Base-by-base conservation (phyloP, 2,329 filamentous ascomycete species). In the Aspergillus versicolor region DNA sequence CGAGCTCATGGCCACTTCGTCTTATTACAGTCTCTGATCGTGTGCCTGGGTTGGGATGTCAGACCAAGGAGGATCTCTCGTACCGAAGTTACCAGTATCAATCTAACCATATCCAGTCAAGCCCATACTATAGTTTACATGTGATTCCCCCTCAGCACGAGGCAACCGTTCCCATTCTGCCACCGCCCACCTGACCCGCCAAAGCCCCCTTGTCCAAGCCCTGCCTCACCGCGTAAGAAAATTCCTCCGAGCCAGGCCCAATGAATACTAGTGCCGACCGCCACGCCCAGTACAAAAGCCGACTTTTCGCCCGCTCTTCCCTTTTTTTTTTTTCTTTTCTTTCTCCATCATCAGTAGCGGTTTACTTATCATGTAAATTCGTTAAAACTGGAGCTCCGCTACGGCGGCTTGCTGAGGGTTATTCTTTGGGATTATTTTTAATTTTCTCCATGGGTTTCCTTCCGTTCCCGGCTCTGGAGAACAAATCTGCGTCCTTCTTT, bases 391-490 rank as follows among this genome's bases (percentile, higher is more conserved):
- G 71, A 76, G 77, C 76, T 78, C 76, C 75, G 74, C 73, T 67
- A 73, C 65, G 66, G 61, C 73, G 75, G 78, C 76, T 75, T 73
- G 74, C 78, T 80, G 75, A 80, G 78, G 75, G 70, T 76, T 79
- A 73, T 79, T 75, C 73, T 72, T 69, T 69, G 70, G 67, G 71
- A 54, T 59, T 67, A 73, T 70, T 46, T 50, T 38, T 9, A 38
- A 38, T 63, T 70, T 70, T 67, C 65, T 66, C 21, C 56, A 70
- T 78, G 76, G 74, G 72, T 77, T 76, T 77, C 70, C 76, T 72
- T 79, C 77, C 77, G 77, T 79, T 79, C 77, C 77, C 77, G 68
- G 76, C 77, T 75, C 73, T 72, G 74, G 63, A 79, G 76, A 79
- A 61, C 53, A 62, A 32, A 13, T 55, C 57, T 64, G 67, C 73